A percentile compares a stretch with the other conserved stretches of the same genome.
Conservation (phyloP, 192 early-diverging fungal genomes). For the Mortierella alpina region DNA sequence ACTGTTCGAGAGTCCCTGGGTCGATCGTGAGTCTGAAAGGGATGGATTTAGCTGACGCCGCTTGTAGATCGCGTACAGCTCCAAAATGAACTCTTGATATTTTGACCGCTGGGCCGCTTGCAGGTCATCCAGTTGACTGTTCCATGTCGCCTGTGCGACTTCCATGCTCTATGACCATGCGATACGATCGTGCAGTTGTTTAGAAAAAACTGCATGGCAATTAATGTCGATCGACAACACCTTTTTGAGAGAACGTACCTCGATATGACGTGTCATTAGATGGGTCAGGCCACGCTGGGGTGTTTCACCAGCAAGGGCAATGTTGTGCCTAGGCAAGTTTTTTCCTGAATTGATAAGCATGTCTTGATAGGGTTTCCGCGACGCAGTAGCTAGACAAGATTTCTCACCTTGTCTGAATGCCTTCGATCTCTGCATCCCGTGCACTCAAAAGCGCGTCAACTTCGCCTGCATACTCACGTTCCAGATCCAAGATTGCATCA, state of each 20-base stretch:
- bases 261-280: slow-evolving; percentile 54
- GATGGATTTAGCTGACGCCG: slow-evolving; percentile 19
- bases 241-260: slow-evolving; percentile 19
- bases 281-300: slow-evolving; percentile 37
- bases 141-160: slow-evolving; percentile 62
- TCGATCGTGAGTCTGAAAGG: slow-evolving; percentile 1
- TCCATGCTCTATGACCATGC: slow-evolving; percentile 50
- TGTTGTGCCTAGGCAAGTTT: slow-evolving; percentile 27
- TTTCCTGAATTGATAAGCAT: not conserved
- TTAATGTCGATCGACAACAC: not conserved
- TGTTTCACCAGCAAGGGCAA: slow-evolving; percentile 19
- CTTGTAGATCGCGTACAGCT: slow-evolving; percentile 63
- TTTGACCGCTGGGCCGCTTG: slow-evolving; percentile 61
- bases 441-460: slow-evolving; percentile 54
- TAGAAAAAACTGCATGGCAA: not conserved
- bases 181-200: not conserved
- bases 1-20: not conserved
- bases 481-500: slow-evolving; percentile 65
- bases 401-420: slow-evolving; percentile 46
- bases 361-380: not conserved
- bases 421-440: slow-evolving; percentile 41
- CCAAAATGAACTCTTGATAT: slow-evolving; percentile 68
- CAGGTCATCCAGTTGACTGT: slow-evolving; percentile 61
- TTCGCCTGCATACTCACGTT: slow-evolving; percentile 61
- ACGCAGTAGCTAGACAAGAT: not conserved